These are phyloP conservation scores for Hypoxylon perforatum DNA, from an alignment of 495 filamentous ascomycete genomes.

Conservation along the genomic window DNA sequence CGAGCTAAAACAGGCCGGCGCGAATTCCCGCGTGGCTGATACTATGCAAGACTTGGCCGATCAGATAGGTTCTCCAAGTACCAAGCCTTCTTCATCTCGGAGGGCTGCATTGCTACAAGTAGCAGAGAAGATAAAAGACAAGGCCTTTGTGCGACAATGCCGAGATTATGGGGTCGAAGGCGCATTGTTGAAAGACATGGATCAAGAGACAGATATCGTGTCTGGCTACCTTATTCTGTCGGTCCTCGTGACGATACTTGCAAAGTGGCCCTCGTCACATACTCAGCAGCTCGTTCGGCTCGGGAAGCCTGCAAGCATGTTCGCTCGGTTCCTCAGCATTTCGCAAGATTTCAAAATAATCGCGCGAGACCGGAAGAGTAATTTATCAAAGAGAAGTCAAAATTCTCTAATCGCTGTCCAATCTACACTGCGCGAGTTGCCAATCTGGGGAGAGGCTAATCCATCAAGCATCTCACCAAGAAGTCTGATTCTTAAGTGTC, in stretches of 20 bases:
- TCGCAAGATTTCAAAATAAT: conserved; percentile 63
- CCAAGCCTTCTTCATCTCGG: conserved; percentile 59
- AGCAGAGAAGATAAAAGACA: conserved; percentile 75
- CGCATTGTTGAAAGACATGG: conserved; percentile 68
- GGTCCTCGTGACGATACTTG: conserved; percentile 66
- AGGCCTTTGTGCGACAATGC: conserved; percentile 74
- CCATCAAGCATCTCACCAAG: conserved; percentile 69
- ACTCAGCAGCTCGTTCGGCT: conserved; percentile 61
- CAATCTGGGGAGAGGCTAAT: conserved; percentile 65
- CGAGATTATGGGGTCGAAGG: conserved; percentile 77
- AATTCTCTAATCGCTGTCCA: conserved; percentile 64
- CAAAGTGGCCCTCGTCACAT: conserved; percentile 60
- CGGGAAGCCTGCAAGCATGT: conserved; percentile 60
- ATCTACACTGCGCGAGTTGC: conserved; percentile 57
- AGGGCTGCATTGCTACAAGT: conserved; percentile 71
- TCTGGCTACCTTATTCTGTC: conserved; percentile 68
- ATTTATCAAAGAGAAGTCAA: conserved; percentile 73
- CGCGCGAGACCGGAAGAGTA: conserved; percentile 71
- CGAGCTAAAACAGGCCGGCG: conserved; percentile 87
- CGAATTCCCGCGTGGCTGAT: conserved; percentile 82
- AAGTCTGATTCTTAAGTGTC: conserved; percentile 69
- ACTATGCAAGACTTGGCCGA: conserved; percentile 86
- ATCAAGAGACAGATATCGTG: conserved; percentile 64
- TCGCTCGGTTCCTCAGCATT: conserved; percentile 64
- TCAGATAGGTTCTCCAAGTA: conserved; percentile 74